Evolutionary conservation across 179 eudicot genomes (phyloP), one percentile per base, ranked within the genome.

Genomic region (Heliamphora pulchella): DNA sequence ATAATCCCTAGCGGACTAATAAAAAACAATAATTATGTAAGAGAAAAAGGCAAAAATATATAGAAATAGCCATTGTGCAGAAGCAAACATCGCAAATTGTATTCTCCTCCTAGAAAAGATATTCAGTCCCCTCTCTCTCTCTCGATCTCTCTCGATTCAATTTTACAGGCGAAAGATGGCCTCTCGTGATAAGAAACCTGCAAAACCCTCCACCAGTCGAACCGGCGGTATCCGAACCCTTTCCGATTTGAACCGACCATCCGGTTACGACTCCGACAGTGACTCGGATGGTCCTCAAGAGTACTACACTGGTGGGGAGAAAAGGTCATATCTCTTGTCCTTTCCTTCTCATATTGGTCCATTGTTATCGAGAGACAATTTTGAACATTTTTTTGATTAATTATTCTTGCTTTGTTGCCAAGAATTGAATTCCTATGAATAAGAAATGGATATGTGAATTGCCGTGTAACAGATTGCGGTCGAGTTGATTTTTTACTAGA

Each of bases 131-230:
- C 4, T 41, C 13, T 46, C 47, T 10, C 71, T 66, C 71, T 66
- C 71, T 66, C 69, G 8, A 47, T 67, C 71, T 64, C 43, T 13
- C 11, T 43, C 47, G 2, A 41, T 13, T 57, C 50, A 43, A 13
- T 67, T 67, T 47, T 14, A 44, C 71, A 39, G 50, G 39, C 15
- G 61, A 61, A 71, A 69, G 10, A 92, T 92, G 96, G 86, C 91
- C 39, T 91, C 97, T 2, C 91, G 91, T 58, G 95, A 92, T 82
- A 93, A 93, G 90, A 93, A 93, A 85, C 84, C 93, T 15, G 83
- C 83, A n/a, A 91, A 89, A 78, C 88, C 91, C 81, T 83, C 84
- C 15, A 82, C 83, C 75, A 77, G 84, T 6, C 81, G 59, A 0
- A 54, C 68, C 5, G 88, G 91, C 9, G 84, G 93, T 3, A 86